A percentile compares a stretch with the other conserved stretches of the same genome.
These are phyloP conservation scores for Phanerochaete carnosa DNA, from an alignment of 768 basidiomycete species.

Conservation along the genomic window DNA sequence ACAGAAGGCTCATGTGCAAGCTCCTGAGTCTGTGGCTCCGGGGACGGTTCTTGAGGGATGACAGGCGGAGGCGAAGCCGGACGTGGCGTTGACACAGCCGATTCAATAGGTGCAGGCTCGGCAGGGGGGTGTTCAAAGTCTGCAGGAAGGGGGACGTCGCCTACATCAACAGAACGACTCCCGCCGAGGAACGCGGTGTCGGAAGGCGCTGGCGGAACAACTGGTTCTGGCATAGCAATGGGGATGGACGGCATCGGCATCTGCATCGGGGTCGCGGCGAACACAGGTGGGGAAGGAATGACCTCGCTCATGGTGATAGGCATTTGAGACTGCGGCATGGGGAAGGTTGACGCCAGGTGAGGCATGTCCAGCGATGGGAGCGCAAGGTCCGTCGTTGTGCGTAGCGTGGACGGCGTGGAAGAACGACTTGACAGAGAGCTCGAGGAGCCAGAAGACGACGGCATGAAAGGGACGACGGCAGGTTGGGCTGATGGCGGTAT, in stretches of 20 bases:
- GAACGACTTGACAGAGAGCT: background rate
- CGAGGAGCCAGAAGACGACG: background rate
- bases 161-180: background rate
- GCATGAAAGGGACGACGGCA: background rate
- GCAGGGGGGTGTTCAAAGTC: background rate
- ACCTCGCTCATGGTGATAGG: background rate
- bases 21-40: background rate
- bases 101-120: background rate
- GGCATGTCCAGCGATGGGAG: constrained; percentile 1
- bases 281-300: background rate
- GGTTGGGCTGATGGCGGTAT: background rate
- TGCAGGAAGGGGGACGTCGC: background rate
- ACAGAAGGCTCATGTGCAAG: background rate
- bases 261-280: background rate
- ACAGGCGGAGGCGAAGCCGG: background rate
- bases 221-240: background rate
- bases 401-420: background rate
- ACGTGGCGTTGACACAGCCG: background rate
- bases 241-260: background rate
- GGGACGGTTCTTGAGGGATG: background rate
- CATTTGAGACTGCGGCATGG: background rate
- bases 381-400: background rate
- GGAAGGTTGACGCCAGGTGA: background rate
- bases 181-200: background rate
- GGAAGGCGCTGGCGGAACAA: background rate